A percentile compares a stretch with the other conserved stretches of the same genome.
Conservation (phyloP, 257 asterid species). For the Solanum lycopersicoides region DNA sequence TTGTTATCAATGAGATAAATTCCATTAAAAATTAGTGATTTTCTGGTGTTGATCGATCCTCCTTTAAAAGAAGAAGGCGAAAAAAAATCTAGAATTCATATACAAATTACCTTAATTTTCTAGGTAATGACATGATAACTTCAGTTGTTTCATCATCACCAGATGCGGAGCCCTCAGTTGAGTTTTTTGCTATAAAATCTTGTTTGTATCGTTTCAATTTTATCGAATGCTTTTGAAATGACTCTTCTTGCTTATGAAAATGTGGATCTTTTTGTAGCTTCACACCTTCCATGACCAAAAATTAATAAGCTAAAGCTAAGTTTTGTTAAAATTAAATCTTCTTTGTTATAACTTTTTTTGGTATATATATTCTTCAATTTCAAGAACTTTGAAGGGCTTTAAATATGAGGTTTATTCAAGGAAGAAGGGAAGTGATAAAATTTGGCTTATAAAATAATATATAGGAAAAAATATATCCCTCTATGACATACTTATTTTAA, state of each 20-base stretch:
- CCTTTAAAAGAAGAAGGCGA: neutral
- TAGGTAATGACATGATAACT: constrained; percentile 31
- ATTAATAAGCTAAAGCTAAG: neutral
- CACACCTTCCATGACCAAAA: neutral
- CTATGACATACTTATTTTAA: no score
- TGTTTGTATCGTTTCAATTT: neutral
- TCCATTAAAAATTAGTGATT: neutral
- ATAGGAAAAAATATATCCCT: neutral
- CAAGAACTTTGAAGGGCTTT: constrained; percentile 14
- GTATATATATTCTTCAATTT: neutral
- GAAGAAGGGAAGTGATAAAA: neutral
- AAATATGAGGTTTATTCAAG: neutral
- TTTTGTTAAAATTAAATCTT: neutral
- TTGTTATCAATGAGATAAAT: neutral
- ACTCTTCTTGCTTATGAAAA: constrained; percentile 12
- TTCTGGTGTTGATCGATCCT: neutral
- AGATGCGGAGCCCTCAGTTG: constrained; percentile 20
- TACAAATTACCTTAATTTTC: constrained; percentile 37
- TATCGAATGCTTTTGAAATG: neutral
- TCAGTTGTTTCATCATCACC: constrained; percentile 47
- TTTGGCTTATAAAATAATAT: constrained; percentile 21
- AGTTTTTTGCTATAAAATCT: neutral
- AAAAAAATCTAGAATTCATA: neutral
- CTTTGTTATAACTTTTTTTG: neutral
- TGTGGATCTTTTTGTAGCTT: constrained; percentile 16